These are phyloP conservation scores for Aspergillus nidulans DNA, from an alignment of 495 filamentous ascomycete genomes.

Conservation along the genomic window DNA sequence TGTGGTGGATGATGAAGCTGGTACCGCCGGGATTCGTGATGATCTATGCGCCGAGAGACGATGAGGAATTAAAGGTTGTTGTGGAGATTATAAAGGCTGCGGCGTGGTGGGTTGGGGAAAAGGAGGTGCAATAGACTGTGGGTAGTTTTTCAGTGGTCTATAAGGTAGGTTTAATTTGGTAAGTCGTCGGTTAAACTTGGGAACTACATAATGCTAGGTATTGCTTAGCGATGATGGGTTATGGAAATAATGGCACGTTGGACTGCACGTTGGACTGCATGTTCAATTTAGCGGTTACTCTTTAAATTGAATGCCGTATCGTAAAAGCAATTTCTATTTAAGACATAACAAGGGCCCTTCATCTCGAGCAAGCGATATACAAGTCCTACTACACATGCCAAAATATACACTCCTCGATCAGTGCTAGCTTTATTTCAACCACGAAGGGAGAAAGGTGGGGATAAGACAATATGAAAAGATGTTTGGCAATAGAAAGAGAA, in stretches of 20 bases:
- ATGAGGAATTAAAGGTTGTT: conserved; percentile 59
- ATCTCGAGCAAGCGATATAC: no score
- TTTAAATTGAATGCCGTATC: no score
- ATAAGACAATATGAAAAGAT: conserved; percentile 2
- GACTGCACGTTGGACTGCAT: background rate
- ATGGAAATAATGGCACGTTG: background rate
- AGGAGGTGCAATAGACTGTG: conserved; percentile 18
- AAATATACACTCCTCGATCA: background rate
- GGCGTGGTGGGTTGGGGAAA: conserved; percentile 59
- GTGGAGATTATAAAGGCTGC: conserved; percentile 68
- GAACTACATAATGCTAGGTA: background rate
- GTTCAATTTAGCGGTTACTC: no score
- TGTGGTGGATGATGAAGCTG: conserved; percentile 44
- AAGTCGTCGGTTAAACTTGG: no score
- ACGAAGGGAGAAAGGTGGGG: conserved; percentile 2
- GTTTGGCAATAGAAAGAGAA: conserved; percentile 10
- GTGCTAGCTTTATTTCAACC: background rate
- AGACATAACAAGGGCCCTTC: no score
- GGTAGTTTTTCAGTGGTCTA: background rate
- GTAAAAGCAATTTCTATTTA: no score
- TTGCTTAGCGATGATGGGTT: background rate
- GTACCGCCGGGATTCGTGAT: conserved; percentile 70
- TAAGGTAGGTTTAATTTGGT: no score
- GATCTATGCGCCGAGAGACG: conserved; percentile 72
- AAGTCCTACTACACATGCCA: background rate